phyloP scores from a whole-genome alignment of 192 early-diverging fungal genomes.

The Thamnidium elegans region DNA sequence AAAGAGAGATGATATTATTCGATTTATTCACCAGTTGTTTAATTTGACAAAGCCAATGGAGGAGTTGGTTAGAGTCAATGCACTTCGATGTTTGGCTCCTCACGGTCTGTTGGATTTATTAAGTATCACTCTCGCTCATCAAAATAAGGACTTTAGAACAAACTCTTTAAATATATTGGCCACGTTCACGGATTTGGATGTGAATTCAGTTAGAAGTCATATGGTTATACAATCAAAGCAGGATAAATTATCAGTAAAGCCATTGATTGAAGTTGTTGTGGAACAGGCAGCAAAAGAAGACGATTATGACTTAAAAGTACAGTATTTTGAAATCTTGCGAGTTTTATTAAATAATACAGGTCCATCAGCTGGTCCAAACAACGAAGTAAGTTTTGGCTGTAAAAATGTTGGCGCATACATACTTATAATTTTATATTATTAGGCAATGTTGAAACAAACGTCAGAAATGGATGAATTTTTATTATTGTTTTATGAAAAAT shows the following conservation, averaged over 20 bases:
- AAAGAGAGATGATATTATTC: constrained; percentile 71
- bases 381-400: no score
- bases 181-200: constrained; percentile 77
- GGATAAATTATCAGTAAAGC: constrained; percentile 34
- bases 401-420: no score
- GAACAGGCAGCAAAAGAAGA: constrained; percentile 56
- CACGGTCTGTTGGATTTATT: constrained; percentile 81
- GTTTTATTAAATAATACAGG: constrained; percentile 66
- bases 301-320: constrained; percentile 64
- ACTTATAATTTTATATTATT: constrained; percentile 1
- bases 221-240: constrained; percentile 57
- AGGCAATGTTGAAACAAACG: constrained; percentile 35
- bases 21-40: constrained; percentile 81
- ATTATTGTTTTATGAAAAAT: constrained; percentile 72
- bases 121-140: constrained; percentile 61
- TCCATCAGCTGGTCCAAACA: constrained; percentile 21
- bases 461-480: constrained; percentile 75
- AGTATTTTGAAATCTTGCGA: constrained; percentile 74
- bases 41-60: constrained; percentile 72
- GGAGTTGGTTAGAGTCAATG: constrained; percentile 48
- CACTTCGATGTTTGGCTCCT: constrained; percentile 70
- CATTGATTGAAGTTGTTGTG: constrained; percentile 69
- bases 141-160: constrained; percentile 53
- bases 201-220: constrained; percentile 68
- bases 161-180: constrained; percentile 70